Evolutionary conservation across 148 eudicot species (phyloP).

Genomic region (Talinum fruticosum): DNA sequence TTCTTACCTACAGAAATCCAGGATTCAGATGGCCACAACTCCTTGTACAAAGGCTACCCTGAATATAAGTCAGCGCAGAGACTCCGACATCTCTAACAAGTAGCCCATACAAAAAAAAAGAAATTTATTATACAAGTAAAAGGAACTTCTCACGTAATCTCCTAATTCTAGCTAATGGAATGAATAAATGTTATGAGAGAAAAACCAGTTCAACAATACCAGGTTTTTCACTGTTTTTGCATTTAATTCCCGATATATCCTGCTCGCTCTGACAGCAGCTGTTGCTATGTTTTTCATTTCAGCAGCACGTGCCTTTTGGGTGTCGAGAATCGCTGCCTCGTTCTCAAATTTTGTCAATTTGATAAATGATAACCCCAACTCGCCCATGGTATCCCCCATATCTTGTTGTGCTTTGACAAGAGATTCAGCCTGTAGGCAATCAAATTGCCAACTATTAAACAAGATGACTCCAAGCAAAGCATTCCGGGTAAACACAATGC

Average conservation of each 20-base stretch:
- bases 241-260: slow-evolving; percentile 74
- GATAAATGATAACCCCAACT: slow-evolving; percentile 74
- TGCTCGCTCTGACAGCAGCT: slow-evolving; percentile 79
- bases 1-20: background rate
- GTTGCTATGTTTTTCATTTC: slow-evolving; percentile 83
- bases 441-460: slow-evolving; percentile 14
- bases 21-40: no score
- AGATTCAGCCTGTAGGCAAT: slow-evolving; percentile 62
- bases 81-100: background rate
- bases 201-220: slow-evolving; percentile 46
- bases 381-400: slow-evolving; percentile 90
- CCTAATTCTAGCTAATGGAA: background rate
- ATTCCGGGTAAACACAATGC: background rate
- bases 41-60: no score
- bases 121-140: background rate
- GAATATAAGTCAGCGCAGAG: no score
- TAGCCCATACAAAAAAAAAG: background rate
- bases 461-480: slow-evolving; percentile 3
- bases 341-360: slow-evolving; percentile 90
- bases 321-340: slow-evolving; percentile 48
- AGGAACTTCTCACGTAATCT: background rate
- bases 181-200: background rate
- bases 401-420: slow-evolving; percentile 87
- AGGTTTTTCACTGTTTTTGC: slow-evolving; percentile 72
- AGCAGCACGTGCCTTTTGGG: slow-evolving; percentile 64